Percentiles rank a stretch among this genome's conserved stretches.
Evolutionary conservation across 2,329 filamentous ascomycete genomes (phyloP).

Genomic region (Arthrobotrys musiformis): DNA sequence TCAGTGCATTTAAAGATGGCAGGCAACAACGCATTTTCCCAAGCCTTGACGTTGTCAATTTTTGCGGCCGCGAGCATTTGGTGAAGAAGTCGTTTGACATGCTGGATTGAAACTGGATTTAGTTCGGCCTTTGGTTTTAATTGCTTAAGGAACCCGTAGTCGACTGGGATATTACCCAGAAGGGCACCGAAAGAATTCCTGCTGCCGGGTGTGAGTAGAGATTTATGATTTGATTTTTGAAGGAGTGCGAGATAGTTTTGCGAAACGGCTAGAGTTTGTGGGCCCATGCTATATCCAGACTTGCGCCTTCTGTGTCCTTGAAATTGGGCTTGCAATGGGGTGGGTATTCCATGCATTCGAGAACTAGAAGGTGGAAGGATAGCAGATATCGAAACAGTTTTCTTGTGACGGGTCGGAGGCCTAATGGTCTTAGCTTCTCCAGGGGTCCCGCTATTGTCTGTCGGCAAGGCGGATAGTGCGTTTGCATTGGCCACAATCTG

Average conservation of each 20-base stretch:
- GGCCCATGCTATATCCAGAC: conserved; percentile 52
- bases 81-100: conserved; percentile 84
- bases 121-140: conserved; percentile 76
- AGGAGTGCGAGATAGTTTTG: conserved; percentile 52
- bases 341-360: conserved; percentile 23
- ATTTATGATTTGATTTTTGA: conserved; percentile 48
- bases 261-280: conserved; percentile 42
- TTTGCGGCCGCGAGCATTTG: conserved; percentile 83
- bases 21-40: conserved; percentile 90
- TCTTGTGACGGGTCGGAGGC: conserved; percentile 46
- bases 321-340: conserved; percentile 18
- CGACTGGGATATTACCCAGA: conserved; percentile 23
- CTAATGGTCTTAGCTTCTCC: conserved; percentile 37
- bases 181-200: conserved; percentile 48
- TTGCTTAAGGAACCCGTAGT: conserved; percentile 42
- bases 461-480: conserved; percentile 17
- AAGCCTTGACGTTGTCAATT: conserved; percentile 77
- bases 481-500: conserved; percentile 45
- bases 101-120: conserved; percentile 85
- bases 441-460: neutral
- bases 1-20: conserved; percentile 91
- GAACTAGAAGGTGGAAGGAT: conserved; percentile 24
- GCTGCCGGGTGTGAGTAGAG: conserved; percentile 29
- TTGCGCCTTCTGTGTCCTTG: conserved; percentile 41
- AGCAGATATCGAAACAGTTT: conserved; percentile 50